A percentile compares a stretch with the other conserved stretches of the same genome.
These are phyloP conservation scores for Singerocomus inundabilis DNA, from an alignment of 1,284 basidiomycete species.

Conservation along the genomic window DNA sequence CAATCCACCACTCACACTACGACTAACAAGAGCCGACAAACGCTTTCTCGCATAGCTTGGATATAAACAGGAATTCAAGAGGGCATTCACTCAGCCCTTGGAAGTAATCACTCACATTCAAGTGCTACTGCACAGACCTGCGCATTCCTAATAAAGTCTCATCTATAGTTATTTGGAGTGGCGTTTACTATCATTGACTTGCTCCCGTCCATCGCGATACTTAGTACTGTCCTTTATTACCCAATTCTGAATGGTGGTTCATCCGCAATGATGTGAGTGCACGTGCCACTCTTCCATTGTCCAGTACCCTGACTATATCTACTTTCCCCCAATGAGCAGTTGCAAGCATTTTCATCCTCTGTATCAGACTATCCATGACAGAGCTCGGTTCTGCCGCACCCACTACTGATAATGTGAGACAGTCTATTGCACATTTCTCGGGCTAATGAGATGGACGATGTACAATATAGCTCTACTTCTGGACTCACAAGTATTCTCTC, in stretches of 20 bases:
- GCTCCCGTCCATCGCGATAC: conserved; percentile 21
- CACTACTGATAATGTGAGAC: conserved; percentile 65
- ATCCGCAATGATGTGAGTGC: conserved; percentile 81
- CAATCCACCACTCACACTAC: conserved; percentile 9
- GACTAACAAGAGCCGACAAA: conserved; percentile 34
- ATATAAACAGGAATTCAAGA: too few relatives aligned
- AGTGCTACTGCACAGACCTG: too few relatives aligned
- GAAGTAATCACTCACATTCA: conserved; percentile 42
- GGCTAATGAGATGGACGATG: neutral
- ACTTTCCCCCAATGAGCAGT: conserved; percentile 26
- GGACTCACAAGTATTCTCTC: conserved; percentile 73
- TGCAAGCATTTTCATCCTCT: too few relatives aligned
- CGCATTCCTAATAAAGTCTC: neutral
- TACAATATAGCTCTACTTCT: conserved; percentile 62
- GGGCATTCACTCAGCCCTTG: conserved; percentile 65
- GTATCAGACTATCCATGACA: conserved; percentile 44
- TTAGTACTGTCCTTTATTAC: conserved; percentile 66
- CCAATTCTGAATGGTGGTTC: conserved; percentile 77
- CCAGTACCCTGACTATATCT: neutral
- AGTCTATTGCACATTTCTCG: neutral
- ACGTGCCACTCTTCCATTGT: conserved; percentile 28
- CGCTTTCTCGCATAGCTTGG: conserved; percentile 50
- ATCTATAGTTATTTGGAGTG: conserved; percentile 36
- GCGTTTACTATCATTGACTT: conserved; percentile 26
- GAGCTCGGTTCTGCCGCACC: conserved; percentile 45